Evolutionary conservation across 495 filamentous ascomycete species (phyloP), one percentile per base, ranked within the genome.

Genomic region (Trichoderma gamsii): DNA sequence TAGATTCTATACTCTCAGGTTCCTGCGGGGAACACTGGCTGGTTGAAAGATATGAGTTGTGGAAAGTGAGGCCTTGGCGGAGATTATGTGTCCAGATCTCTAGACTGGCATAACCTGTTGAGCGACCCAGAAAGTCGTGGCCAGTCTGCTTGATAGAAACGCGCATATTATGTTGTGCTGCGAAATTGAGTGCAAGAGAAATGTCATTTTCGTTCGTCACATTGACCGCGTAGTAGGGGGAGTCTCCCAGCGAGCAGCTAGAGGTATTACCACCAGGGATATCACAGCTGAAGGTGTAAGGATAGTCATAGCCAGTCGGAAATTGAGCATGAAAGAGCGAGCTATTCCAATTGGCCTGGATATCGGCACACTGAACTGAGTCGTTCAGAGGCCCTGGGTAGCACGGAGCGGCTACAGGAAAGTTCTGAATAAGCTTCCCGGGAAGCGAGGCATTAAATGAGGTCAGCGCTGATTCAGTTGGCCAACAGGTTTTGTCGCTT

Each of bases 121-220:
- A 81, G 69, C 85, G 85, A 49, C 84, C 86, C 41, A 74, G 72
- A 71, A 85, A 87, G 71, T 89, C 87, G 67, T 90, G 87, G 44
- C 88, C 88, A 1, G 88, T 90, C 66, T 81, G 88, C 80, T 89
- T 89, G 65, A 90, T 80, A 0, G 87, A 78, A 2, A 92, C 75
- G 49, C 88, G 78, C 0, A 90, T 68, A 27, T 84, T 82, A 25
- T 78, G 77, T 25, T 88, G 83, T 59, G 82, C 79, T 3, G 88
- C 88, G 77, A 89, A 90, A 72, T 85, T 85, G 21, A 90, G 80
- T 0, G 85, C 83, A 11, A 81, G 77, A 68, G 85, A 83, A 41
- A 90, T 75, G 67, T 91, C 81, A 64, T 78, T 78, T 18, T 83
- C 82, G 5, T 71, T 84, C 51, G 76, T 83, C 2, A 81, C 87